phyloP scores from a whole-genome alignment of 768 basidiomycete species.

The Dioszegia crocea region DNA sequence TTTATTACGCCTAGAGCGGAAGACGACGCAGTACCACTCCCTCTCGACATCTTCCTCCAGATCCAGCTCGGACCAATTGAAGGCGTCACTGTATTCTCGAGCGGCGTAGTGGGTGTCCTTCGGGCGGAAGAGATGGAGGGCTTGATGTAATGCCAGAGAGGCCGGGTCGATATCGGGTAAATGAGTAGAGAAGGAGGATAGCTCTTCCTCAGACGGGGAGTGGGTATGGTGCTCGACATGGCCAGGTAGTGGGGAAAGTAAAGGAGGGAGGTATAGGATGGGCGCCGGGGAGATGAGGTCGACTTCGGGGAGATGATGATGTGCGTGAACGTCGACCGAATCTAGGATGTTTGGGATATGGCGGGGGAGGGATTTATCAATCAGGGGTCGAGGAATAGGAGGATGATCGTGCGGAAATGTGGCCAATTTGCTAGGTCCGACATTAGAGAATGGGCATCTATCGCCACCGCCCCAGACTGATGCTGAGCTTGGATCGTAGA shows the following conservation, averaged over 20 bases:
- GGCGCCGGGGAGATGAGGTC: slow-evolving; percentile 25
- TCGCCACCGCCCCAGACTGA: neutral
- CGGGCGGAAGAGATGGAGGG: slow-evolving; percentile 72
- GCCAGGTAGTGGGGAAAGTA: slow-evolving; percentile 64
- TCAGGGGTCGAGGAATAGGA: neutral
- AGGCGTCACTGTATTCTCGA: slow-evolving; percentile 66
- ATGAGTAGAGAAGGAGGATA: slow-evolving; percentile 63
- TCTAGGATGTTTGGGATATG: neutral
- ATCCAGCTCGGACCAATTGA: slow-evolving; percentile 65
- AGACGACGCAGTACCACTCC: slow-evolving; percentile 72
- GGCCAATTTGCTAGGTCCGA: neutral
- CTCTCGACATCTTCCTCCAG: slow-evolving; percentile 21
- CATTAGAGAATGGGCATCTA: slow-evolving; percentile 1
- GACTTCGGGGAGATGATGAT: slow-evolving; percentile 30
- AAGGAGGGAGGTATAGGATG: slow-evolving; percentile 76
- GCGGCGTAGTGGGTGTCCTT: slow-evolving; percentile 60
- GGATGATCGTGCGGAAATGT: neutral
- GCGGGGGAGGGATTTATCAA: neutral
- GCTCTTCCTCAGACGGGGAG: slow-evolving; percentile 6
- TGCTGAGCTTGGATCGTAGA: neutral
- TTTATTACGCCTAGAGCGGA: slow-evolving; percentile 67
- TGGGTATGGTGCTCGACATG: slow-evolving; percentile 6
- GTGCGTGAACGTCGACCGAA: slow-evolving; percentile 12
- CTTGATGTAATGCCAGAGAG: slow-evolving; percentile 78
- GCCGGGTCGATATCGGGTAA: slow-evolving; percentile 81